Evolutionary conservation across 1,284 basidiomycete species (phyloP).

Genomic region (Trichosporon coremiiforme): DNA sequence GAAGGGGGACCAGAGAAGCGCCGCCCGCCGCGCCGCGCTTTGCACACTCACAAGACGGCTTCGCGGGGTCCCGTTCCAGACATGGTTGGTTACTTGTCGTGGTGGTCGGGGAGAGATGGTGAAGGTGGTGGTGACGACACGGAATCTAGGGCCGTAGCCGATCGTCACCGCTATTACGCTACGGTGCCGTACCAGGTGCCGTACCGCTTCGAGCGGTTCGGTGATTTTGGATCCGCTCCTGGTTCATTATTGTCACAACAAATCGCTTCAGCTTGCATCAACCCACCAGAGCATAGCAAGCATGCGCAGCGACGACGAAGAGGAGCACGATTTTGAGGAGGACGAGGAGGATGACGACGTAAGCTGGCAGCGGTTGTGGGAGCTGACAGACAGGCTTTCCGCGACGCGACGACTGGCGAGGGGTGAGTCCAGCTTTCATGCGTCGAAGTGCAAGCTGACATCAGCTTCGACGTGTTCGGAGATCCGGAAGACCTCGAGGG

Average conservation of each 20-base stretch:
- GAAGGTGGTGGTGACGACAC: conserved; percentile 14
- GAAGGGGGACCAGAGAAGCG: too few relatives aligned
- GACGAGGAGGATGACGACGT: conserved; percentile 34
- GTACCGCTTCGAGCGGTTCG: not conserved
- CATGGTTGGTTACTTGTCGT: conserved; percentile 61
- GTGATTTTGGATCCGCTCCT: conserved; percentile 25
- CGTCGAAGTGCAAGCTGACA: not conserved
- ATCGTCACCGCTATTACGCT: conserved; percentile 8
- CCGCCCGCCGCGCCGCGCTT: not conserved
- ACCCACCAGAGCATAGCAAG: conserved; percentile 14
- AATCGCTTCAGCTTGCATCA: not conserved
- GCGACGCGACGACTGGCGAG: conserved; percentile 33
- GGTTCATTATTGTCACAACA: conserved; percentile 10
- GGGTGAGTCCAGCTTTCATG: not conserved
- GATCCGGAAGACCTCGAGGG: conserved; percentile 33
- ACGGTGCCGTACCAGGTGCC: conserved; percentile 4
- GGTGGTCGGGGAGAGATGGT: not conserved
- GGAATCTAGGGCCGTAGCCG: conserved; percentile 11
- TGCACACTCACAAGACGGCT: conserved; percentile 69
- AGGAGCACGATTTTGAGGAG: conserved; percentile 39
- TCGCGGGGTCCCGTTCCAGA: conserved; percentile 85
- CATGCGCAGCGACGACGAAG: conserved; percentile 49
- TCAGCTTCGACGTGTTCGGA: conserved; percentile 28
- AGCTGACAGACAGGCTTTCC: conserved; percentile 26
- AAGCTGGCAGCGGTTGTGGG: not conserved